Evolutionary conservation across 176 grass and related monocot species (phyloP).

Genomic region (sorghum (Sorghum bicolor)): DNA sequence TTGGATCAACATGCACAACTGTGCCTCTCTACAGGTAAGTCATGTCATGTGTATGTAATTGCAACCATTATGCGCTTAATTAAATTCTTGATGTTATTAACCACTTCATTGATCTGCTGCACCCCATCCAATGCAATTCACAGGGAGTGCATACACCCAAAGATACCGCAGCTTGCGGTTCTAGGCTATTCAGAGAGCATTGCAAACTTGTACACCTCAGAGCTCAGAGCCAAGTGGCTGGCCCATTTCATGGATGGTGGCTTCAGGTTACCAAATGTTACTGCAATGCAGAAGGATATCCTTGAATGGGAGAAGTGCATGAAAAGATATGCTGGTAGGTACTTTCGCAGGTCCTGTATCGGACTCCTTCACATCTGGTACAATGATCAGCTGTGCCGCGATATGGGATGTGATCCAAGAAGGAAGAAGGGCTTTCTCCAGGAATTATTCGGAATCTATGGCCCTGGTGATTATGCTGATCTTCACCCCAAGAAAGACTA

Average conservation of each 20-base stretch:
- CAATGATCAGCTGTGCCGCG: slow-evolving; percentile 57
- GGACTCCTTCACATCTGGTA: slow-evolving; percentile 49
- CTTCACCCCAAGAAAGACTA: slow-evolving; percentile 26
- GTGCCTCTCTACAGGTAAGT: slow-evolving; percentile 54
- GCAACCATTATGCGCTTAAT: background rate
- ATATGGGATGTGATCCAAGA: slow-evolving; percentile 55
- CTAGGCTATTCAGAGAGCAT: slow-evolving; percentile 65
- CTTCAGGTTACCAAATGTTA: slow-evolving; percentile 44
- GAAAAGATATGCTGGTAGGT: slow-evolving; percentile 37
- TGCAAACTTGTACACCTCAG: slow-evolving; percentile 57
- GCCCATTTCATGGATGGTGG: slow-evolving; percentile 47
- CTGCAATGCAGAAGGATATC: slow-evolving; percentile 48
- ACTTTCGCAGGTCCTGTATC: slow-evolving; percentile 52
- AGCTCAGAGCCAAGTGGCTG: slow-evolving; percentile 54
- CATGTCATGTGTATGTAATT: background rate
- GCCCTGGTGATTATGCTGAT: slow-evolving; percentile 49
- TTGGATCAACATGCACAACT: slow-evolving; percentile 35
- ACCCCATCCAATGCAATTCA: background rate
- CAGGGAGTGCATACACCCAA: slow-evolving; percentile 66
- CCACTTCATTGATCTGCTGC: background rate
- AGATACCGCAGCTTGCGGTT: slow-evolving; percentile 51
- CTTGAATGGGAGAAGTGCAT: slow-evolving; percentile 60
- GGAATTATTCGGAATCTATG: slow-evolving; percentile 41
- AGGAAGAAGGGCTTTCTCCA: slow-evolving; percentile 50
- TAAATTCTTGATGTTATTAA: background rate